phyloP scores from a whole-genome alignment of 768 basidiomycete species.

The Fomitopsis pulvina region DNA sequence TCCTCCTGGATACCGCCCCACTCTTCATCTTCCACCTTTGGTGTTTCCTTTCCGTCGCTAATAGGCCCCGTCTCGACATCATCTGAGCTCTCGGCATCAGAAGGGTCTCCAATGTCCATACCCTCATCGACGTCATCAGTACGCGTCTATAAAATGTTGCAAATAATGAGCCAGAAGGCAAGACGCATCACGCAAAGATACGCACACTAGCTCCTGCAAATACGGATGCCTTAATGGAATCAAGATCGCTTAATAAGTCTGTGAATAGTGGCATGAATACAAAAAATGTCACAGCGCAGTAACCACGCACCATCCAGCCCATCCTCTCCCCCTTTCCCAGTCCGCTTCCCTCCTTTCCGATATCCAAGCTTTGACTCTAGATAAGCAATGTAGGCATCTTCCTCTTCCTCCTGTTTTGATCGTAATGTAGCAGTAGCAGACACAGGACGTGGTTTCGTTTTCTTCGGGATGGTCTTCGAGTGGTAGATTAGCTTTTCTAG shows the following conservation, averaged over 20 bases:
- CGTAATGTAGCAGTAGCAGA: constrained; percentile 17
- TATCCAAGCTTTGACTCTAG: constrained; percentile 75
- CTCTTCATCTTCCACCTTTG: constrained; percentile 5
- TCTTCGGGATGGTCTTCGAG: constrained; percentile 1
- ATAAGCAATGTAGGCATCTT: constrained; percentile 82
- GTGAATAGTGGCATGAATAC: neutral
- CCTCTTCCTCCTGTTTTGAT: constrained; percentile 47
- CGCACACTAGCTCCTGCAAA: neutral
- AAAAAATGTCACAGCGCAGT: neutral
- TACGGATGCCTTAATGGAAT: constrained; percentile 15
- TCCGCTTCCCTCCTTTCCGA: constrained; percentile 27
- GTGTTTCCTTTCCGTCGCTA: neutral
- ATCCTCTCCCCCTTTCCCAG: constrained; percentile 53
- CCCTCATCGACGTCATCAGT: neutral
- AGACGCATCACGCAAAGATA: too few species aligned
- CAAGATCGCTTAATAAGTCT: constrained; percentile 14
- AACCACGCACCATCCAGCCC: constrained; percentile 69
- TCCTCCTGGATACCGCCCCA: constrained; percentile 5
- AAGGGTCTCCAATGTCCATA: constrained; percentile 11
- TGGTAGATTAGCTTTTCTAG: constrained; percentile 28
- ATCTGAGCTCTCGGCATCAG: constrained; percentile 16
- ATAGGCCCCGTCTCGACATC: neutral
- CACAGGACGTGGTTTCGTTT: neutral
- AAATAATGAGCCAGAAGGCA: neutral
- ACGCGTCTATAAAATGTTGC: neutral